phyloP scores from a whole-genome alignment of 2,329 filamentous ascomycete genomes.

The Aspergillus hortae region DNA sequence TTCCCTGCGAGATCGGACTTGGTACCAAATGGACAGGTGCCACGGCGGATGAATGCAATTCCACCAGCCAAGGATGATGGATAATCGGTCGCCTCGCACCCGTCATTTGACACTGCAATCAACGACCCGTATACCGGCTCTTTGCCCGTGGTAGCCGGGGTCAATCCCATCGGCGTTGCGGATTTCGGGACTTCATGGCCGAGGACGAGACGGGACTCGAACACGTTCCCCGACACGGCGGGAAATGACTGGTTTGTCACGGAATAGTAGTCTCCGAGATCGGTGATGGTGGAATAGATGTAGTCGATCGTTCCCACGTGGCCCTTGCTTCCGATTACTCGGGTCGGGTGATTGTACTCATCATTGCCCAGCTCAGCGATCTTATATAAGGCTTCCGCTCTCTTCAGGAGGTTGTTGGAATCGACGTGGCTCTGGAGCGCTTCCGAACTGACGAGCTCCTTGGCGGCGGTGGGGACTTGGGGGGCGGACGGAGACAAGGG shows the following conservation, averaged over 20 bases:
- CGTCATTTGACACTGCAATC: conserved; percentile 51
- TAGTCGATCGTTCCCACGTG: conserved; percentile 62
- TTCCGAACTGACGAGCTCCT: conserved; percentile 47
- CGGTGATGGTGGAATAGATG: conserved; percentile 53
- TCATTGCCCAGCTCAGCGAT: conserved; percentile 58
- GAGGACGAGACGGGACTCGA: conserved; percentile 58
- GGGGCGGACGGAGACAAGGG: too few species aligned
- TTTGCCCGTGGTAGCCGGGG: conserved; percentile 44
- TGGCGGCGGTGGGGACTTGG: too few species aligned
- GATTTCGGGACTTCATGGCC: conserved; percentile 52
- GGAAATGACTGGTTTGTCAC: conserved; percentile 56
- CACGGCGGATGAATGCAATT: conserved; percentile 68
- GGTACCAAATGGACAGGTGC: conserved; percentile 65
- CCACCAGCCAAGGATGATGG: conserved; percentile 55
- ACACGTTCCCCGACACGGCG: conserved; percentile 57
- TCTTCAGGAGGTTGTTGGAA: conserved; percentile 52
- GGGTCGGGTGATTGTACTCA: conserved; percentile 65
- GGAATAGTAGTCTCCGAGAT: conserved; percentile 29
- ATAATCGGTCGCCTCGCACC: conserved; percentile 64
- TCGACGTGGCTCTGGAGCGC: conserved; percentile 48
- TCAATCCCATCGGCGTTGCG: conserved; percentile 61
- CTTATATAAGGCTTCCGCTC: conserved; percentile 59
- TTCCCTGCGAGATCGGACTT: conserved; percentile 67
- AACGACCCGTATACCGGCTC: conserved; percentile 49
- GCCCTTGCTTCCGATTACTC: conserved; percentile 66